These are phyloP conservation scores for Pholiota adiposa DNA, from an alignment of 1,284 basidiomycete species.

Conservation along the genomic window DNA sequence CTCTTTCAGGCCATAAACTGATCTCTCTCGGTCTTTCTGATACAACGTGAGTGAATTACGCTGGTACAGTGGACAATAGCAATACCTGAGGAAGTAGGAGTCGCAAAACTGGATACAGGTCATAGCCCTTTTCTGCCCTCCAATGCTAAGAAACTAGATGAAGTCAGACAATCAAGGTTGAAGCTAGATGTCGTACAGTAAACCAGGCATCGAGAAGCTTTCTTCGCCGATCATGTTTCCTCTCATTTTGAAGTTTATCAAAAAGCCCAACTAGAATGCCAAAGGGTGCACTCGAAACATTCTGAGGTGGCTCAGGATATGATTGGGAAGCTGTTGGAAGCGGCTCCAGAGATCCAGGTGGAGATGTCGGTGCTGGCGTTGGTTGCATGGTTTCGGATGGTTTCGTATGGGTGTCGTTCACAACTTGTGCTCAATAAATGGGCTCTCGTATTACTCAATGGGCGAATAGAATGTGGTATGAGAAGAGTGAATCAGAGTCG, in stretches of 20 bases:
- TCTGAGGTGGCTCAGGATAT: conserved; percentile 62
- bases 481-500: neutral
- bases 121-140: conserved; percentile 73
- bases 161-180: conserved; percentile 1
- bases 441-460: too few relatives aligned
- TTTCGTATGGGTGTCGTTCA: neutral
- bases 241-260: conserved; percentile 68
- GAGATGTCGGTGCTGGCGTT: conserved; percentile 54
- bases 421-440: too few relatives aligned
- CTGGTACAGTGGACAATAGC: neutral
- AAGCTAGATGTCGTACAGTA: conserved; percentile 51
- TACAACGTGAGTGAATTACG: conserved; percentile 6
- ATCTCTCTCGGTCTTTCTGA: conserved; percentile 89
- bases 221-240: conserved; percentile 70
- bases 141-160: conserved; percentile 57
- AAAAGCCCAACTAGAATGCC: conserved; percentile 67
- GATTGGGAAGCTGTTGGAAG: conserved; percentile 31
- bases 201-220: conserved; percentile 74
- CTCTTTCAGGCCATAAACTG: conserved; percentile 92
- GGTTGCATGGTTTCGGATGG: conserved; percentile 48
- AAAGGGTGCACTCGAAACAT: conserved; percentile 70
- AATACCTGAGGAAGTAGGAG: conserved; percentile 75
- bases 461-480: too few relatives aligned
- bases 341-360: conserved; percentile 34
- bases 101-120: conserved; percentile 77